Percentiles rank a stretch among this genome's conserved stretches.
phyloP scores from a whole-genome alignment of 73 alveolate species.

The Paramecium primaurelia region DNA sequence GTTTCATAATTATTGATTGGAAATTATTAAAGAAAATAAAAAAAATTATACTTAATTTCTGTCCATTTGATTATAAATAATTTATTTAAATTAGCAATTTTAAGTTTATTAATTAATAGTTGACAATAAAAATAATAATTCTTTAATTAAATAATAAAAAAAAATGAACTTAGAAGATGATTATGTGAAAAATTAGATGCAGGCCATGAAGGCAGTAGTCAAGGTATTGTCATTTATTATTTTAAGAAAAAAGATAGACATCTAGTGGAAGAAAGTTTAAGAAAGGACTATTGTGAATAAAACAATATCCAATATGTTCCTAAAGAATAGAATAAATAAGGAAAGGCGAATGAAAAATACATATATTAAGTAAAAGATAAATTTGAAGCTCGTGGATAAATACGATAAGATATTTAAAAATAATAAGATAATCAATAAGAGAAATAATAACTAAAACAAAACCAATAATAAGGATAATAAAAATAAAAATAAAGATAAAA shows the following conservation, averaged over 20 bases:
- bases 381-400: not conserved
- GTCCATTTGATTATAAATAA: not conserved
- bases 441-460: not conserved
- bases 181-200: not conserved
- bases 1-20: not conserved
- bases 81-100: not conserved
- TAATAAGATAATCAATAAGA: not conserved
- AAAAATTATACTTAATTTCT: not conserved
- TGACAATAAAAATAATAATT: not conserved
- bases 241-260: not conserved
- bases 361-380: not conserved
- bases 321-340: not conserved
- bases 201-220: not conserved
- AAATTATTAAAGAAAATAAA: not conserved
- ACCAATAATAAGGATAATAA: not conserved
- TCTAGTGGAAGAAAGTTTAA: not conserved
- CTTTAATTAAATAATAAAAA: not conserved
- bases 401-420: not conserved
- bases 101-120: not conserved
- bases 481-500: not conserved
- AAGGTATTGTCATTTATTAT: not conserved
- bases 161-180: not conserved
- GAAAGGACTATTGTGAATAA: not conserved
- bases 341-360: not conserved
- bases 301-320: not conserved